Conservation (phyloP, 2,329 filamentous ascomycete species). For the Coniochaeta pulveracea region DNA sequence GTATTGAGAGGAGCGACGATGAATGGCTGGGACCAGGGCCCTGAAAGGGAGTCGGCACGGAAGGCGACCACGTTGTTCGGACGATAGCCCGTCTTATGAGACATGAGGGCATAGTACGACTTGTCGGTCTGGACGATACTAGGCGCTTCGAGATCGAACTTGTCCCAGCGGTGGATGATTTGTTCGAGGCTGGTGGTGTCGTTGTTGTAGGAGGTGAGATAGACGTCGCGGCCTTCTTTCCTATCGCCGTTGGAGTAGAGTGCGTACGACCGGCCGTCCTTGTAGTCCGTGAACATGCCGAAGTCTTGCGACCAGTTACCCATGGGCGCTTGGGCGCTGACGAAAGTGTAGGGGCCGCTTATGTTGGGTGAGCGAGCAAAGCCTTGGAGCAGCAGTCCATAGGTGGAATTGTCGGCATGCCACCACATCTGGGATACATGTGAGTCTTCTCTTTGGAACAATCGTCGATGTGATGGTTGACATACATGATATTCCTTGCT, state of each 20-base stretch:
- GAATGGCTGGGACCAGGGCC: slow-evolving; percentile 43
- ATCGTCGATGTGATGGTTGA: background rate
- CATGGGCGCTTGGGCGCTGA: slow-evolving; percentile 37
- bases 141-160: slow-evolving; percentile 45
- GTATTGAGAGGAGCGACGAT: slow-evolving; percentile 39
- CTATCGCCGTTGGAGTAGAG: slow-evolving; percentile 46
- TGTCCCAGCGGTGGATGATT: slow-evolving; percentile 45
- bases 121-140: slow-evolving; percentile 44
- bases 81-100: slow-evolving; percentile 46
- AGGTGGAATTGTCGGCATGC: slow-evolving; percentile 45
- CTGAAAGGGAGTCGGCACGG: slow-evolving; percentile 35
- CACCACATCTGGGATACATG: slow-evolving; percentile 25
- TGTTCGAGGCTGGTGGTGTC: slow-evolving; percentile 33
- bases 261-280: slow-evolving; percentile 39
- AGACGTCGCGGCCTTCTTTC: slow-evolving; percentile 39
- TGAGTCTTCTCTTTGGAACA: too few relatives aligned
- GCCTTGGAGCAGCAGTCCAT: slow-evolving; percentile 42
- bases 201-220: slow-evolving; percentile 38
- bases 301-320: slow-evolving; percentile 51
- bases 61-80: slow-evolving; percentile 48
- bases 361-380: slow-evolving; percentile 36
- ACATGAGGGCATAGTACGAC: slow-evolving; percentile 47
- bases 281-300: slow-evolving; percentile 44
- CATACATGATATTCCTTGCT: slow-evolving; percentile 44
- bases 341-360: slow-evolving; percentile 37